These are phyloP conservation scores for Myxozyma neotropica DNA, from an alignment of 805 yeast genomes.

Conservation along the genomic window DNA sequence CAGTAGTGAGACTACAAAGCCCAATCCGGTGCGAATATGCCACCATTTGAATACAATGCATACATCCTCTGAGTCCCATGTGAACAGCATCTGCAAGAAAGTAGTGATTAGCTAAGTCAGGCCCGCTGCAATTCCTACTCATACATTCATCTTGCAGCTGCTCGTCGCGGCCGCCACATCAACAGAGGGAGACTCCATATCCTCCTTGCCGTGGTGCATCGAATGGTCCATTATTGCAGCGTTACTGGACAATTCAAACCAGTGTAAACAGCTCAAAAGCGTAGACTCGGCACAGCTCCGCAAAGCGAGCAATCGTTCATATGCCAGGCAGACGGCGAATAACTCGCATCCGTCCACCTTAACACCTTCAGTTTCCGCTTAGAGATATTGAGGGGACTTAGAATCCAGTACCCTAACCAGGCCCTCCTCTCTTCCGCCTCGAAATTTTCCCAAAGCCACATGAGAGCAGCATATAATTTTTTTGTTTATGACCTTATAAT, in stretches of 20 bases:
- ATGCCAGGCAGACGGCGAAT: too few species aligned
- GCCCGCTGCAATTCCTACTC: too few species aligned
- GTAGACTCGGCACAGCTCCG: too few species aligned
- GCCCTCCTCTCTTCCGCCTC: background rate
- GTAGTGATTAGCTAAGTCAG: background rate
- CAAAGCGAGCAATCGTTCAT: too few species aligned
- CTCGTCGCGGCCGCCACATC: background rate
- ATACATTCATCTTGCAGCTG: constrained; percentile 22
- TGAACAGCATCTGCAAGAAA: constrained; percentile 59
- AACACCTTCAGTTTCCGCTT: background rate
- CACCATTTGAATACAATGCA: constrained; percentile 80
- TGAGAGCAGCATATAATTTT: too few species aligned
- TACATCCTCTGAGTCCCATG: constrained; percentile 73
- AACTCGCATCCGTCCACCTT: too few species aligned
- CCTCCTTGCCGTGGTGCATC: background rate
- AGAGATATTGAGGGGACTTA: background rate
- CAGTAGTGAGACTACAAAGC: constrained; percentile 56
- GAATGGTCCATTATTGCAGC: constrained; percentile 11
- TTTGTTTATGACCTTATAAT: too few species aligned
- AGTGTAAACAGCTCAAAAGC: too few species aligned
- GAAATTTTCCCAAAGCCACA: too few species aligned
- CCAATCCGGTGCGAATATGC: constrained; percentile 62
- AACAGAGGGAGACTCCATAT: background rate
- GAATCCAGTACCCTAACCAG: background rate
- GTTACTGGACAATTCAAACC: too few species aligned